phyloP scores from a whole-genome alignment of 352 stramenopile species.

The Pythium brassicae region DNA sequence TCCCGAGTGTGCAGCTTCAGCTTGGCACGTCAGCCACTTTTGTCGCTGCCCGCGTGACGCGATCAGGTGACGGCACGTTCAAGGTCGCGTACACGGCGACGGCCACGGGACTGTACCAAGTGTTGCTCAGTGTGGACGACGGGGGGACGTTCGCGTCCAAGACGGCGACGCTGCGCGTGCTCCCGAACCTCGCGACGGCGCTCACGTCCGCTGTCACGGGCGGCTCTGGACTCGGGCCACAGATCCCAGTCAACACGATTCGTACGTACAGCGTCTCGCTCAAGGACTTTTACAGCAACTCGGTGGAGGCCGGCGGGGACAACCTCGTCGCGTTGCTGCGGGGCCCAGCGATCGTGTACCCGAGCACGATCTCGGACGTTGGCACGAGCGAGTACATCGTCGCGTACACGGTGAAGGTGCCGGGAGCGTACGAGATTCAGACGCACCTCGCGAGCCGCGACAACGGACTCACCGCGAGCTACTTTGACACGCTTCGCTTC shows the following conservation, averaged over 20 bases:
- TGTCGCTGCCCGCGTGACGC: not conserved
- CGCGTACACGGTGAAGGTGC: slow-evolving; percentile 23
- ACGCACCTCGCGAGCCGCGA: slow-evolving; percentile 25
- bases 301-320: slow-evolving; percentile 30
- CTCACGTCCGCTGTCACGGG: slow-evolving; percentile 26
- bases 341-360: slow-evolving; percentile 24
- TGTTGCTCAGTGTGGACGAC: slow-evolving; percentile 29
- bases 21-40: slow-evolving; percentile 1
- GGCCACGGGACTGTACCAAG: slow-evolving; percentile 24
- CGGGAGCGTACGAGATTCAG: slow-evolving; percentile 44
- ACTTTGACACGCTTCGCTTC: slow-evolving; percentile 27
- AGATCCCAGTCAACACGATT: slow-evolving; percentile 18
- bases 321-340: slow-evolving; percentile 28
- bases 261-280: slow-evolving; percentile 32
- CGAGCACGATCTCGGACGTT: slow-evolving; percentile 25
- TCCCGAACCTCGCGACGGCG: slow-evolving; percentile 25
- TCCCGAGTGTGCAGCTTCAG: slow-evolving; percentile 2
- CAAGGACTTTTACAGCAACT: slow-evolving; percentile 42
- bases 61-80: slow-evolving; percentile 11
- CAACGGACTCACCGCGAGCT: slow-evolving; percentile 28
- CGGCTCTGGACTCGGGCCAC: slow-evolving; percentile 21
- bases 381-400: slow-evolving; percentile 39
- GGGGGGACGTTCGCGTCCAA: slow-evolving; percentile 25
- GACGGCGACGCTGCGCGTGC: slow-evolving; percentile 19
- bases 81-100: slow-evolving; percentile 26